Base-by-base conservation (phyloP, 306 rosid species). In the Elaeagnus macrophylla region DNA sequence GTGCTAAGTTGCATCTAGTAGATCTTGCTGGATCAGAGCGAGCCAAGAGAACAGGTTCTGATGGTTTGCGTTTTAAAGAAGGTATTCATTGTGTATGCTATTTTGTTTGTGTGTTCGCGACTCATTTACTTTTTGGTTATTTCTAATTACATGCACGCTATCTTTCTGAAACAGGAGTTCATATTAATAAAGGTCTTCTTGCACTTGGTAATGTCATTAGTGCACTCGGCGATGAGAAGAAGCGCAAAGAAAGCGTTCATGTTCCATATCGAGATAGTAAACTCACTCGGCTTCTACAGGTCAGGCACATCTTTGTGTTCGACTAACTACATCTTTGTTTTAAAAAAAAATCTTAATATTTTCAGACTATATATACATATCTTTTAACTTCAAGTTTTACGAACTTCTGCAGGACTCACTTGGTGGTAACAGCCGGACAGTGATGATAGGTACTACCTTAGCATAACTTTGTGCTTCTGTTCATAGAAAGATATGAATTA, bases 11-110 rank as follows among this genome's bases (percentile, higher is more conserved):
- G 82, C 99, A 93, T 73, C 68, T 93, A 53, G 99, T 93, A 20
- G 99, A 93, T 85, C 95, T 93, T 66, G 99, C 99, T 58, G 99
- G 99, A 76, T 93, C 99, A 37, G 99, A 93, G 68, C 80, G 99
- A 66, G 99, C 99, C 62, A 93, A 93, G 69, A 79, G 99, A 84
- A 93, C 99, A 19, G 99, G 99, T 38, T 93, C 99, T 57, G 96
- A 93, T 72, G 99, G 99, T 66, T 41, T 88, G 67, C 99, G 99
- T 60, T 88, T 93, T 60, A 93, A 85, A 75, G 99, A 93, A 93
- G 99, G 99, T 88, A 51, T 69, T n/a, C n/a, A 59, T 60, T n/a
- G 61, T 39, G 25, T 55, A 55, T 5, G 44, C 8, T 54, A 54
- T 58, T 25, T 25, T 25, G 32, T 25, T 25, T 25, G 32, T 25